phyloP scores from a whole-genome alignment of 2,329 filamentous ascomycete species.

The Colletotrichum gloeosporioides region DNA sequence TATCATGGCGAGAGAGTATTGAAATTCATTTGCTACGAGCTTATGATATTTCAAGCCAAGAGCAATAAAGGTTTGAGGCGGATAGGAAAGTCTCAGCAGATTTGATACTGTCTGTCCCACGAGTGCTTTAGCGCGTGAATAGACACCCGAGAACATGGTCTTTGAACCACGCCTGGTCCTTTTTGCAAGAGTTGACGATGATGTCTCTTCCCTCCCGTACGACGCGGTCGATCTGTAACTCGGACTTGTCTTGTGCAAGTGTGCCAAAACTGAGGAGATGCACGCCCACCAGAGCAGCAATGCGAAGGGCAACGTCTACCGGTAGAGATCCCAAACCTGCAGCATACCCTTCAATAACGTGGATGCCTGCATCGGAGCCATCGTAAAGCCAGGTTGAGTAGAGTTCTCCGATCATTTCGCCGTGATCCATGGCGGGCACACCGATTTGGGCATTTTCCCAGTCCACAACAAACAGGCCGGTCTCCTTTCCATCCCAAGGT shows the following conservation, averaged over 20 bases:
- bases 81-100: neutral
- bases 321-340: neutral
- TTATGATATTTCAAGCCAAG: neutral
- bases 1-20: constrained; percentile 42
- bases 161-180: neutral
- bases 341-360: neutral
- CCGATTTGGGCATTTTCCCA: neutral
- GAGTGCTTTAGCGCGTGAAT: neutral
- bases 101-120: neutral
- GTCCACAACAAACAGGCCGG: neutral
- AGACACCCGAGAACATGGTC: neutral
- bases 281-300: neutral
- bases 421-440: neutral
- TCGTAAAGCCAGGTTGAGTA: neutral
- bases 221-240: neutral
- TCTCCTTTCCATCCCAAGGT: neutral
- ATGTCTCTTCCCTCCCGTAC: neutral
- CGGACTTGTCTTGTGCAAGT: neutral
- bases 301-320: neutral
- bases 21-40: neutral
- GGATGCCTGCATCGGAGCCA: neutral
- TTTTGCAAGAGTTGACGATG: neutral
- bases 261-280: neutral
- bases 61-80: neutral
- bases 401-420: neutral